Conservation (phyloP, 1,284 basidiomycete genomes). For the Lignosus rhinocerotis region DNA sequence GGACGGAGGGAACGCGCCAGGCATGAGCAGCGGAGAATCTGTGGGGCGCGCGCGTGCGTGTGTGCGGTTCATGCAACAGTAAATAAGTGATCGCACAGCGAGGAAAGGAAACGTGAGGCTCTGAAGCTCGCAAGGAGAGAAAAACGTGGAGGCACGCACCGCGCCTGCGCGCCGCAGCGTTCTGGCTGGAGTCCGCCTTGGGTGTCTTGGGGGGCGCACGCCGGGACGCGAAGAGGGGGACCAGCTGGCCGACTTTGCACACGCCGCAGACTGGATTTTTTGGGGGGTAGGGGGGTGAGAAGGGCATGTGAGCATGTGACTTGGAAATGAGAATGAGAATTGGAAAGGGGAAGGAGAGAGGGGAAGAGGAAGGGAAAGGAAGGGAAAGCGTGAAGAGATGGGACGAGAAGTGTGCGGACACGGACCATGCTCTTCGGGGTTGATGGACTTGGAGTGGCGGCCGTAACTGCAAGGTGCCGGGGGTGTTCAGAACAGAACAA, state of each 20-base stretch:
- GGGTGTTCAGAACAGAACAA: neutral
- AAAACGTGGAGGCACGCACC: slow-evolving; percentile 36
- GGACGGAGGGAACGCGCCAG: slow-evolving; percentile 1
- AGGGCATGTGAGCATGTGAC: neutral
- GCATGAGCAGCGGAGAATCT: slow-evolving; percentile 1
- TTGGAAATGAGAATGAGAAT: too few relatives aligned
- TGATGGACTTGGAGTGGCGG: slow-evolving; percentile 76
- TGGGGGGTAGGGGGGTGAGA: slow-evolving; percentile 4
- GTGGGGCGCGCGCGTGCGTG: too few relatives aligned
- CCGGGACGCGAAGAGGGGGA: slow-evolving; percentile 50
- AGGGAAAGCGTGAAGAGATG: neutral
- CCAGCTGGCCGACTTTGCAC: slow-evolving; percentile 55
- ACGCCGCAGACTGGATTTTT: slow-evolving; percentile 47
- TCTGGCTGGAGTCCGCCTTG: slow-evolving; percentile 36
- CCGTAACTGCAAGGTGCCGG: slow-evolving; percentile 55
- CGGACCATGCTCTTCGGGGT: slow-evolving; percentile 63
- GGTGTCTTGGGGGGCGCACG: slow-evolving; percentile 37
- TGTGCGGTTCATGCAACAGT: too few relatives aligned
- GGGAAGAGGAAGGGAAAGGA: neutral
- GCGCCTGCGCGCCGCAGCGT: slow-evolving; percentile 46
- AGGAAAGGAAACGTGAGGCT: neutral
- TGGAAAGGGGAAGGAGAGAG: too few relatives aligned
- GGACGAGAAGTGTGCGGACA: slow-evolving; percentile 8
- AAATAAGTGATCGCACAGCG: too few relatives aligned
- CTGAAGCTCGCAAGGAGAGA: neutral